Percentiles rank a stretch among this genome's conserved stretches.
These are phyloP conservation scores for Candida jianshihensis DNA, from an alignment of 805 yeast genomes.

Conservation along the genomic window DNA sequence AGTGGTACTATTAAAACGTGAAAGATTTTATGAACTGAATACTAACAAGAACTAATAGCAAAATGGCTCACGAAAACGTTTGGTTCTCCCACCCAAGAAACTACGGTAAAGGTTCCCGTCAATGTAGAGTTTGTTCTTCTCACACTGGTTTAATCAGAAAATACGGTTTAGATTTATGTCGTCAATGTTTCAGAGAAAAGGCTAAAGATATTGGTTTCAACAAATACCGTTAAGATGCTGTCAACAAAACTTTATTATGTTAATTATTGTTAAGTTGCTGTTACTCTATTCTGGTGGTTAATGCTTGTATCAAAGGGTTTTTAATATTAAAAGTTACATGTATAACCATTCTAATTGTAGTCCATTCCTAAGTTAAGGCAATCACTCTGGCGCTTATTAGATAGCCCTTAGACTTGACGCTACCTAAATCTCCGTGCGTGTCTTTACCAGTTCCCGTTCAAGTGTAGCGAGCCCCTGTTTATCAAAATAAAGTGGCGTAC, in stretches of 20 bases:
- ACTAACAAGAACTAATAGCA: slow-evolving; percentile 35
- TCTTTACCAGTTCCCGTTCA: not conserved
- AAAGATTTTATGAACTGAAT: too few relatives aligned
- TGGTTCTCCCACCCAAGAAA: slow-evolving; percentile 99
- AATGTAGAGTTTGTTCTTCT: slow-evolving; percentile 98
- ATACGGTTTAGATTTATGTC: slow-evolving; percentile 98
- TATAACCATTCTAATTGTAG: not conserved
- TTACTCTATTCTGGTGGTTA: slow-evolving; percentile 13
- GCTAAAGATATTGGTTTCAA: slow-evolving; percentile 98
- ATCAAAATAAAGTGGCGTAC: too few relatives aligned
- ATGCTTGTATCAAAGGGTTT: slow-evolving; percentile 15
- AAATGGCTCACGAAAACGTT: slow-evolving; percentile 99
- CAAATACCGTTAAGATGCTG: slow-evolving; percentile 82
- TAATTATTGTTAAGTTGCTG: slow-evolving; percentile 8
- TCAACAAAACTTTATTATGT: slow-evolving; percentile 1
- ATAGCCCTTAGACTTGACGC: too few relatives aligned
- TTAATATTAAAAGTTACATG: slow-evolving; percentile 1
- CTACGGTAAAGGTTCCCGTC: slow-evolving; percentile 99
- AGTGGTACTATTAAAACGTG: not conserved
- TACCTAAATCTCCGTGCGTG: slow-evolving; percentile 1
- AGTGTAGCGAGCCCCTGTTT: too few relatives aligned
- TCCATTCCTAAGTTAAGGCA: too few relatives aligned
- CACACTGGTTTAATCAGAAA: slow-evolving; percentile 99
- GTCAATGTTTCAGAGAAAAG: slow-evolving; percentile 99
- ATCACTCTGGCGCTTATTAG: too few relatives aligned